These are phyloP conservation scores for Leucosporidium scottii DNA, from an alignment of 768 basidiomycete genomes.

Conservation along the genomic window DNA sequence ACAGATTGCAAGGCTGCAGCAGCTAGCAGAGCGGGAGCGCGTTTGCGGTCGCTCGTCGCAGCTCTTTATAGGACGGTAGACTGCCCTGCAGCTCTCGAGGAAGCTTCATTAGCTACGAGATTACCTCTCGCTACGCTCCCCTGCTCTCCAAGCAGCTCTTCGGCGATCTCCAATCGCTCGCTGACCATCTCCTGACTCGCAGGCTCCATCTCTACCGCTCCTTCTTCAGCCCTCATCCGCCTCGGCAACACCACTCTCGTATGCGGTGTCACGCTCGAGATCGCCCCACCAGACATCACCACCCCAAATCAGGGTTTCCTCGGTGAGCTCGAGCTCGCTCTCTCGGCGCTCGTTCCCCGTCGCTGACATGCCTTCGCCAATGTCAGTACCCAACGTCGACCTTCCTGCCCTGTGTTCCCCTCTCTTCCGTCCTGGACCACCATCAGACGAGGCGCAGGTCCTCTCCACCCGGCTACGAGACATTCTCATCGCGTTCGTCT, in stretches of 20 bases:
- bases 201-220: constrained; percentile 92
- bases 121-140: not conserved
- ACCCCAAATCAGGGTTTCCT: constrained; percentile 68
- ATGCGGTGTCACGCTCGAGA: constrained; percentile 92
- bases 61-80: not conserved
- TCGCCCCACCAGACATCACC: constrained; percentile 80
- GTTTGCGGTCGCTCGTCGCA: no score
- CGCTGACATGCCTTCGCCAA: not conserved
- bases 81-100: not conserved
- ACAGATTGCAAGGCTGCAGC: not conserved
- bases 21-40: no score
- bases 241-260: constrained; percentile 90
- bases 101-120: constrained; percentile 1
- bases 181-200: not conserved
- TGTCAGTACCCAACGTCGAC: constrained; percentile 84
- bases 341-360: not conserved
- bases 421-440: constrained; percentile 90
- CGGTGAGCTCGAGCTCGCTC: constrained; percentile 50
- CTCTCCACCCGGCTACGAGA: constrained; percentile 76
- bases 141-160: not conserved
- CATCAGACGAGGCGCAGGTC: constrained; percentile 86
- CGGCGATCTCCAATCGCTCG: not conserved
- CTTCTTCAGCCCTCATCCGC: constrained; percentile 84
- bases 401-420: constrained; percentile 88
- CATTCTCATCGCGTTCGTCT: constrained; percentile 61